These are phyloP conservation scores for Petunia axillaris DNA, from an alignment of 257 asterid species.

Conservation along the genomic window DNA sequence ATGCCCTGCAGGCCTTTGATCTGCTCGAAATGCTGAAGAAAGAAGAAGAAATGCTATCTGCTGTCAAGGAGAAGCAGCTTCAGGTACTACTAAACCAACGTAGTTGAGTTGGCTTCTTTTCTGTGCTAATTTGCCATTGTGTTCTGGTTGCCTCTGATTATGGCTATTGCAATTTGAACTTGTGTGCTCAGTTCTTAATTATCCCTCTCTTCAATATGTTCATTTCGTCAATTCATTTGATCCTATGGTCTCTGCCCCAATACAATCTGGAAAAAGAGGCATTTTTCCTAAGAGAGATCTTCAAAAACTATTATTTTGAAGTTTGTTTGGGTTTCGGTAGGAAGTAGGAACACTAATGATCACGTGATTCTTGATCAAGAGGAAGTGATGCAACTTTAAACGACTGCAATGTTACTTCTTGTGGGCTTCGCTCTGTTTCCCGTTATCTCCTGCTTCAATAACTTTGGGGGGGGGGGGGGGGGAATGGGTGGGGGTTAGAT, in stretches of 20 bases:
- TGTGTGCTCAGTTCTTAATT: neutral
- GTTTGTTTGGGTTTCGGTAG: neutral
- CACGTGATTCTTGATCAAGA: neutral
- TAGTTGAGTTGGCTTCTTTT: constrained; percentile 20
- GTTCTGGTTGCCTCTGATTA: neutral
- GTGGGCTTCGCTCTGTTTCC: neutral
- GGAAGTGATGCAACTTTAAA: neutral
- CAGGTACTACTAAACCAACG: constrained; percentile 54
- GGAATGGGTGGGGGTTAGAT: neutral
- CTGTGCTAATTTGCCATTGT: neutral
- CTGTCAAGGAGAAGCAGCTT: constrained; percentile 67
- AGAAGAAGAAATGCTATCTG: constrained; percentile 90
- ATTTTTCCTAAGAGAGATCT: neutral
- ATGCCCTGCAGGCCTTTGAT: constrained; percentile 74
- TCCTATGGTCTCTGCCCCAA: neutral
- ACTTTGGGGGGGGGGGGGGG: neutral
- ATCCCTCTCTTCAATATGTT: neutral
- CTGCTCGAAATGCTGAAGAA: constrained; percentile 89
- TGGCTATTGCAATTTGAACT: constrained; percentile 13
- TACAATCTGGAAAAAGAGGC: neutral
- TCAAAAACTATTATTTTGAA: neutral
- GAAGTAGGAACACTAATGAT: neutral
- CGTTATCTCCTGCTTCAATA: neutral
- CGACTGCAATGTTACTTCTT: neutral
- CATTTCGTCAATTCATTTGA: neutral